Conservation (phyloP, 148 eudicot genomes). For the Rhododendron williamsianum region DNA sequence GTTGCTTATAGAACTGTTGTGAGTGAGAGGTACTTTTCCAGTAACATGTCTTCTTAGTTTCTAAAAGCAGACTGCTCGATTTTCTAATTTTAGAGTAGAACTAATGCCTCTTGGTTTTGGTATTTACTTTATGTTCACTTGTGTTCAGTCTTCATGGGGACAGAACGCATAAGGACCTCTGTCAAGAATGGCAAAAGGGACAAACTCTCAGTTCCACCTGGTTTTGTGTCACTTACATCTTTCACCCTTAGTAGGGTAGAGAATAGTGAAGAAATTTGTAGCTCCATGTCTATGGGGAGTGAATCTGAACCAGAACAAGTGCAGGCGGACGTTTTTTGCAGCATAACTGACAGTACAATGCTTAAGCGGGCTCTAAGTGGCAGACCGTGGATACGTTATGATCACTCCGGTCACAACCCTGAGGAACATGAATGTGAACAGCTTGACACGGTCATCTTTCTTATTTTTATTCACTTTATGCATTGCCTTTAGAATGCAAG, state of each 20-base stretch:
- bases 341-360: slow-evolving; percentile 24
- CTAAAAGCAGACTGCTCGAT: neutral
- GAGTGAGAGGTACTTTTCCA: neutral
- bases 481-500: slow-evolving; percentile 5
- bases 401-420: slow-evolving; percentile 17
- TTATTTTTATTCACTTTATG: slow-evolving; percentile 16
- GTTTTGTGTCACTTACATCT: slow-evolving; percentile 50
- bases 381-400: slow-evolving; percentile 63
- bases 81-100: neutral
- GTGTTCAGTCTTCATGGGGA: slow-evolving; percentile 33
- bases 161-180: slow-evolving; percentile 10
- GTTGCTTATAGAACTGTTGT: neutral
- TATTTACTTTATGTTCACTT: neutral
- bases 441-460: slow-evolving; percentile 37
- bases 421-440: slow-evolving; percentile 32
- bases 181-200: slow-evolving; percentile 13
- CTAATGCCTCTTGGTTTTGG: neutral
- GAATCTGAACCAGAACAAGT: slow-evolving; percentile 27
- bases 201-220: slow-evolving; percentile 40
- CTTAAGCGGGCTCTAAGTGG: slow-evolving; percentile 27
- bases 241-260: slow-evolving; percentile 47
- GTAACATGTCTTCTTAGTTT: neutral
- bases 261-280: slow-evolving; percentile 15
- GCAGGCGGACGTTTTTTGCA: slow-evolving; percentile 22
- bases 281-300: slow-evolving; percentile 14